A percentile compares a stretch with the other conserved stretches of the same genome.
Conservation (phyloP, 2,329 filamentous ascomycete genomes). For the Didymella lethalis region DNA sequence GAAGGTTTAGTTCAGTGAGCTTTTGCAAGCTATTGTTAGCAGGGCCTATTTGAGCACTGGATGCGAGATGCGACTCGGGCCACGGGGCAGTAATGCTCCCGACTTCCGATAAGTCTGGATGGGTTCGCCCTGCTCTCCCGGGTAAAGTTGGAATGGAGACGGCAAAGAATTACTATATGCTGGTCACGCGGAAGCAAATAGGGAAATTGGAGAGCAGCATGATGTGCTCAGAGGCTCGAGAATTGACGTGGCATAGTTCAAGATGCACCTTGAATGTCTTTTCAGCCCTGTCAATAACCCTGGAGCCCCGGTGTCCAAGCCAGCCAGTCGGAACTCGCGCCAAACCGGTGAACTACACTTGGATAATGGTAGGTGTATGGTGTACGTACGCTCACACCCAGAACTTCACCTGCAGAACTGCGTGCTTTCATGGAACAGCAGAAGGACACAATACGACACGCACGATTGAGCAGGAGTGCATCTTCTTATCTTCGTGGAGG, state of each 20-base stretch:
- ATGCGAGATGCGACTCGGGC: conserved; percentile 6
- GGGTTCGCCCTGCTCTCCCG: not conserved
- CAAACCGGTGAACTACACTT: conserved; percentile 25
- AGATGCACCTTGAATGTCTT: conserved; percentile 14
- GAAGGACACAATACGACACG: conserved; percentile 5
- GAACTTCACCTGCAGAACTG: conserved; percentile 16
- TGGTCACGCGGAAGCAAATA: not conserved
- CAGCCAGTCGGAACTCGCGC: conserved; percentile 12
- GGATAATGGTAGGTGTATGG: conserved; percentile 4
- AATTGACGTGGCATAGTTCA: conserved; percentile 14
- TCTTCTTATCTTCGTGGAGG: conserved; percentile 14
- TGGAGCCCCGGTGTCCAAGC: not conserved
- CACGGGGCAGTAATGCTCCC: conserved; percentile 7
- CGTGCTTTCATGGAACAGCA: conserved; percentile 11
- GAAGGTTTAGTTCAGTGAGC: not conserved
- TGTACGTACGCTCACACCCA: conserved; percentile 12
- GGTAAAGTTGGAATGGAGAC: conserved; percentile 1
- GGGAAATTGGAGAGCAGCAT: not conserved
- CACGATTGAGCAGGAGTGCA: conserved; percentile 8
- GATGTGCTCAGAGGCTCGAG: conserved; percentile 1
- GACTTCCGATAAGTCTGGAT: conserved; percentile 2
- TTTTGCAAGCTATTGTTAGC: conserved; percentile 11
- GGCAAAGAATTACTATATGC: not conserved
- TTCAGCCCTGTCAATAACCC: conserved; percentile 17
- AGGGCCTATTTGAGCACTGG: conserved; percentile 1